These are phyloP conservation scores for Quercus phellos DNA, from an alignment of 331 rosid species.

Conservation along the genomic window DNA sequence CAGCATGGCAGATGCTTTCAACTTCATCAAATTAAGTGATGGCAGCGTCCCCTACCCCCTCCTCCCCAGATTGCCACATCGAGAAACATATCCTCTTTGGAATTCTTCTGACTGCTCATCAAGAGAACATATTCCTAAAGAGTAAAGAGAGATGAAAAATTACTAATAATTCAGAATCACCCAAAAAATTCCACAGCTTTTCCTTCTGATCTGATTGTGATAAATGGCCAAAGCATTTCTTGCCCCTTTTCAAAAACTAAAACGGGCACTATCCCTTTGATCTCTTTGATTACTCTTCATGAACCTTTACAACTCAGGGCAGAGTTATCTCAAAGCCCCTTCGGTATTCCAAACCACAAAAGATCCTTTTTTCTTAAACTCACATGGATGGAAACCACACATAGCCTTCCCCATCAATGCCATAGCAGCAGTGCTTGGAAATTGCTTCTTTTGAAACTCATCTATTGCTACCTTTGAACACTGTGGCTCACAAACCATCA, in stretches of 20 bases:
- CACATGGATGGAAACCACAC: conserved; percentile 43
- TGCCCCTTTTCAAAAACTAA: neutral
- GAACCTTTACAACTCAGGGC: conserved; percentile 4
- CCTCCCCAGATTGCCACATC: neutral
- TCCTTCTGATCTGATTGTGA: conserved; percentile 3
- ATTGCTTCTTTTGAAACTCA: conserved; percentile 46
- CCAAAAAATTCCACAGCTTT: conserved; percentile 2
- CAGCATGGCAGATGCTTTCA: neutral
- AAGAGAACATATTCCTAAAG: neutral
- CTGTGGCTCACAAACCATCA: conserved; percentile 30
- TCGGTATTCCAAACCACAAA: conserved; percentile 59
- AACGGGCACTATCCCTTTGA: conserved; percentile 18
- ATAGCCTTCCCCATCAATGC: conserved; percentile 84
- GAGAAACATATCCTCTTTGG: neutral
- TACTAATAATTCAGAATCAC: neutral
- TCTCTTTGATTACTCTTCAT: conserved; percentile 6
- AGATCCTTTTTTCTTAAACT: conserved; percentile 48
- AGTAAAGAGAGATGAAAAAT: neutral
- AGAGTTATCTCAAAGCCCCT: conserved; percentile 21
- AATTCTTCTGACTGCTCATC: neutral
- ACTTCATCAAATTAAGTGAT: neutral
- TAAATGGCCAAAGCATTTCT: conserved; percentile 12
- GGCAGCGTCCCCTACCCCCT: neutral
- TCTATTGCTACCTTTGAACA: conserved; percentile 20
- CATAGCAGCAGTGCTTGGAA: conserved; percentile 93